Percentiles rank a stretch among this genome's conserved stretches.
phyloP scores from a whole-genome alignment of 2,329 filamentous ascomycete genomes.

The Epichloe uncinata region DNA sequence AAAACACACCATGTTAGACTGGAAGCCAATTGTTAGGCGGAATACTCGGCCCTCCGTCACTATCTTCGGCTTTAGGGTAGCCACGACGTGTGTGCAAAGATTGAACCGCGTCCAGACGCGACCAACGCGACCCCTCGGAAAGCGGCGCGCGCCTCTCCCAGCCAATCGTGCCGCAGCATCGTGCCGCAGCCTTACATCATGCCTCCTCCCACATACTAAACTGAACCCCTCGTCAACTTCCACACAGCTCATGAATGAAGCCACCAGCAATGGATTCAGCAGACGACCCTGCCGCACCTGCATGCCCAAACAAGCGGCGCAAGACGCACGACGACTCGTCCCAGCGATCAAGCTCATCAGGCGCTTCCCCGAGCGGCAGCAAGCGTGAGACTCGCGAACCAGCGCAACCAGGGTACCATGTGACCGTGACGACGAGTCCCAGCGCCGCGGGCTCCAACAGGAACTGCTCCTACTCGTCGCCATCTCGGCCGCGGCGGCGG shows the following conservation, averaged over 20 bases:
- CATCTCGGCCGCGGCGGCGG: slow-evolving; percentile 16
- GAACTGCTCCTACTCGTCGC: slow-evolving; percentile 14
- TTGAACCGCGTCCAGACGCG: too few relatives aligned
- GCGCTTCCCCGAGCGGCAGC: slow-evolving; percentile 4
- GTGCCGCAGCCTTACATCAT: too few relatives aligned
- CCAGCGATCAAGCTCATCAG: slow-evolving; percentile 13
- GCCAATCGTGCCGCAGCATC: too few relatives aligned
- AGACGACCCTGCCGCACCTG: slow-evolving; percentile 12
- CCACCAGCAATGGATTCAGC: slow-evolving; percentile 17
- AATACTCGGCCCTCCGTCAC: too few relatives aligned
- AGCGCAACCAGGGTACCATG: neutral
- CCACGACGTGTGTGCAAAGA: too few relatives aligned
- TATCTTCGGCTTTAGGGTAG: too few relatives aligned
- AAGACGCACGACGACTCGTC: slow-evolving; percentile 19
- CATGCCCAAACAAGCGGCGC: slow-evolving; percentile 20
- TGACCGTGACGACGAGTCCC: slow-evolving; percentile 8
- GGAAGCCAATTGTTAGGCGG: too few relatives aligned
- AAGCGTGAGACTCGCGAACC: neutral
- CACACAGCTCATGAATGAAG: neutral
- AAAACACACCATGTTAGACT: too few relatives aligned
- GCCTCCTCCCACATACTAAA: too few relatives aligned
- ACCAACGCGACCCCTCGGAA: too few relatives aligned
- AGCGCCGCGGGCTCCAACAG: slow-evolving; percentile 12
- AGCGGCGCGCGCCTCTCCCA: too few relatives aligned
- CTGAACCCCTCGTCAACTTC: too few relatives aligned